Base-by-base conservation (phyloP, 257 asterid species). In the Penstemon barbatus region DNA sequence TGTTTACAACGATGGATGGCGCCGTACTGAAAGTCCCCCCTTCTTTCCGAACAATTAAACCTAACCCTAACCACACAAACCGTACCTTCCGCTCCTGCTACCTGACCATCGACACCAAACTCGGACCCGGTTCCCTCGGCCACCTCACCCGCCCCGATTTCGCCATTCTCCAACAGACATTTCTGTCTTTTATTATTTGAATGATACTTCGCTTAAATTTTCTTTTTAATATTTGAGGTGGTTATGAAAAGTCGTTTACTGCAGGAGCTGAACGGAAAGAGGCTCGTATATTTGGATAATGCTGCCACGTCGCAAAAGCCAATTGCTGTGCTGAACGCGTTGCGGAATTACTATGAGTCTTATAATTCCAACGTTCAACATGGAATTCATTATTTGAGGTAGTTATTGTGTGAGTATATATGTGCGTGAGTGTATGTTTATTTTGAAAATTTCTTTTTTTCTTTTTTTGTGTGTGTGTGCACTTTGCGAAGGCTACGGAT, bases 281-380 rank as follows among this genome's bases (percentile, higher is more conserved):
- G 65, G 78, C 88, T 94, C 41, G 99, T 94, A 74, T 94, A 94
- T 82, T 82, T 94, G 89, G 99, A 94, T 61, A 94, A 91, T 75
- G 99, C 97, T 53, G 99, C 99, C 49, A 94, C 97, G n/a, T 94
- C 99, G 49, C 99, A 94, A 87, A 94, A 94, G 95, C 99, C 99
- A 37, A 74, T 58, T 50, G 84, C 76, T 41, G 97, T 94, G 58
- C 12, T 94, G 66, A 79, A 83, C 40, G 91, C 96, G 13, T 75
- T 91, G 69, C 82, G 69, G 85, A 76, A 74, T 61, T 94, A 94
- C 77, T 91, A 94, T 15, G 97, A 85, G 64, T 37, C 74, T 52
- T 89, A 83, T 50, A 94, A 94, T 83, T 92, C 99, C 6, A 94
- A 94, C 79, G 99, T 94, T 62, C 99, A 94, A 50, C 92, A 97